These are phyloP conservation scores for Plasmopara muralis DNA, from an alignment of 352 stramenopile species.

Conservation along the genomic window DNA sequence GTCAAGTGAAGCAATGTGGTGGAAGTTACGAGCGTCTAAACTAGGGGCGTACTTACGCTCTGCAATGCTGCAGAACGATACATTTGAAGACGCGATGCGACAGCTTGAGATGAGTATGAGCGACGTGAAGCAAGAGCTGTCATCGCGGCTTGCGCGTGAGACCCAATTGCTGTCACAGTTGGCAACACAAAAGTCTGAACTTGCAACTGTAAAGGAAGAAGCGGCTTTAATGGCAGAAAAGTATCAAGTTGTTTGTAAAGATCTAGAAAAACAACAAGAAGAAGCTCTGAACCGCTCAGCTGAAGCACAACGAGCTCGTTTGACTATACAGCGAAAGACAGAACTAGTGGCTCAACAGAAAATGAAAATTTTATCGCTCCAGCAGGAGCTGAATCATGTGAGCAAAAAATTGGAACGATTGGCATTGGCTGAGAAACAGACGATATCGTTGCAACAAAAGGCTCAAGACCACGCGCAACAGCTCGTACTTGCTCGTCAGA, in stretches of 20 bases:
- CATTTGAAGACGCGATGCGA: constrained; percentile 38
- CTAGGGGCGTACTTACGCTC: constrained; percentile 34
- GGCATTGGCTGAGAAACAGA: constrained; percentile 21
- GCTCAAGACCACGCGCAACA: constrained; percentile 34
- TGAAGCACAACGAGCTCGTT: constrained; percentile 28
- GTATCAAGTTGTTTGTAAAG: constrained; percentile 21
- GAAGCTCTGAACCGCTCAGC: constrained; percentile 15
- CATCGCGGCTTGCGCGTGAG: constrained; percentile 27
- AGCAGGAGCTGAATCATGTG: constrained; percentile 24
- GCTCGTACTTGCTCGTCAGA: constrained; percentile 30
- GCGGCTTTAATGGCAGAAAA: constrained; percentile 26
- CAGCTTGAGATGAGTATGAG: constrained; percentile 37
- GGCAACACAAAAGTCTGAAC: constrained; percentile 22
- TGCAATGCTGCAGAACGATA: constrained; percentile 33
- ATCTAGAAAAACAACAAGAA: constrained; percentile 28
- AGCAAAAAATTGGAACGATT: constrained; percentile 23
- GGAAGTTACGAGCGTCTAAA: constrained; percentile 26
- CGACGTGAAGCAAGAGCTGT: constrained; percentile 30
- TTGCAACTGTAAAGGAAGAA: constrained; percentile 27
- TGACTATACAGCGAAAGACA: constrained; percentile 40
- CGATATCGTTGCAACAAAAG: constrained; percentile 24
- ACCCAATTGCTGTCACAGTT: constrained; percentile 20
- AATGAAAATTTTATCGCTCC: constrained; percentile 17
- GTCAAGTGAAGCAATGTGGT: constrained; percentile 15
- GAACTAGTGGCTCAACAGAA: constrained; percentile 45